Evolutionary conservation across 352 stramenopile species (phyloP).

Genomic region (Globisporangium iwayamae): DNA sequence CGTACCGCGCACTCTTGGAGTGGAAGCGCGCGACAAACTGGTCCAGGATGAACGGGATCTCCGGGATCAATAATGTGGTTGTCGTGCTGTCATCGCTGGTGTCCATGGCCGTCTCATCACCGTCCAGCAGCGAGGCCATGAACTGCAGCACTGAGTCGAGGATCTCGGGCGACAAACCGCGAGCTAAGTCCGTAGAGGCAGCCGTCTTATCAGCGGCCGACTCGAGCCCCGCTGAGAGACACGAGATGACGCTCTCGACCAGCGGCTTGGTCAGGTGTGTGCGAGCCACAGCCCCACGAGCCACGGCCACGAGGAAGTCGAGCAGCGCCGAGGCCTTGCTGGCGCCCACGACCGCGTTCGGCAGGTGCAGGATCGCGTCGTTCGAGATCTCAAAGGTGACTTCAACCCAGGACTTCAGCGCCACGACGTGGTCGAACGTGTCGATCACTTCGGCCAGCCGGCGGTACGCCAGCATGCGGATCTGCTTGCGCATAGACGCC

Average conservation of each 20-base stretch:
- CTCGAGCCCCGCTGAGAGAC: slow-evolving; percentile 55
- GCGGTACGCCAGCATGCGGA: slow-evolving; percentile 74
- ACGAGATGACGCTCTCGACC: slow-evolving; percentile 56
- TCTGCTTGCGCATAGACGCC: slow-evolving; percentile 72
- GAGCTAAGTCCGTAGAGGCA: slow-evolving; percentile 17
- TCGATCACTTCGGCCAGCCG: slow-evolving; percentile 73
- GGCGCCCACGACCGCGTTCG: slow-evolving; percentile 68
- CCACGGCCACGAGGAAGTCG: slow-evolving; percentile 68
- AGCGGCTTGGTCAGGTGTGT: slow-evolving; percentile 33
- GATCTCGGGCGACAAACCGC: slow-evolving; percentile 62
- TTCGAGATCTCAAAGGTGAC: slow-evolving; percentile 39
- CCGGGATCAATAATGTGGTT: slow-evolving; percentile 42
- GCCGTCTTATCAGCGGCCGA: slow-evolving; percentile 16
- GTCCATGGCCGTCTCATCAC: slow-evolving; percentile 44
- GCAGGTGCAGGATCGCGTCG: slow-evolving; percentile 63
- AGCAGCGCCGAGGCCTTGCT: slow-evolving; percentile 74
- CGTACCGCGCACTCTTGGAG: slow-evolving; percentile 73
- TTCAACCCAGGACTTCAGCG: slow-evolving; percentile 60
- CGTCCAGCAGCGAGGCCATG: slow-evolving; percentile 73
- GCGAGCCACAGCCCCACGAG: slow-evolving; percentile 36
- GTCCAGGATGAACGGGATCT: slow-evolving; percentile 75
- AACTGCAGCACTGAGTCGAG: slow-evolving; percentile 74
- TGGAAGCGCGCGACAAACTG: slow-evolving; percentile 84
- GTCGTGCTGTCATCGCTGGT: slow-evolving; percentile 14
- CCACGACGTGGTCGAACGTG: slow-evolving; percentile 68